A percentile compares a stretch with the other conserved stretches of the same genome.
These are phyloP conservation scores for Leptosphaerulina australis DNA, from an alignment of 2,329 filamentous ascomycete species.

Conservation along the genomic window DNA sequence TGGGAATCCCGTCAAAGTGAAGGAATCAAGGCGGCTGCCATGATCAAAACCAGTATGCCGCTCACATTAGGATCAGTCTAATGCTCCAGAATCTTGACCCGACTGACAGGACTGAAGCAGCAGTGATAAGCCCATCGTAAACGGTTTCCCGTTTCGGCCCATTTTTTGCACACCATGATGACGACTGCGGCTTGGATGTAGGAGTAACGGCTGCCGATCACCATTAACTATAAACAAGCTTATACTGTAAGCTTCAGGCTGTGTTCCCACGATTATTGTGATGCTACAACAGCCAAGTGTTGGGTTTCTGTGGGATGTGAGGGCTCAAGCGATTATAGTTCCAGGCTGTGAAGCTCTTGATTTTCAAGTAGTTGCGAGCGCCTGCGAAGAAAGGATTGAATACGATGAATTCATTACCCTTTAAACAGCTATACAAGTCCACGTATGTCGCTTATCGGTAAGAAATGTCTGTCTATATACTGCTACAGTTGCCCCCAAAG, in stretches of 20 bases:
- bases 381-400: not conserved
- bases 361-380: too few relatives aligned
- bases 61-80: too few relatives aligned
- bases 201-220: slow-evolving; percentile 5
- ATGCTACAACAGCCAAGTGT: not conserved
- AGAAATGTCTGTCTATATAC: slow-evolving; percentile 1
- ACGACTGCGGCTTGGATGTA: slow-evolving; percentile 9
- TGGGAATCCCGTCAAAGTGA: too few relatives aligned
- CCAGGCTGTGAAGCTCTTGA: not conserved
- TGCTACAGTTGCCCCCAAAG: not conserved
- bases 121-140: slow-evolving; percentile 2
- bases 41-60: too few relatives aligned
- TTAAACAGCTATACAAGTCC: slow-evolving; percentile 10
- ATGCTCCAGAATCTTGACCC: slow-evolving; percentile 2
- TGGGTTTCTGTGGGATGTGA: not conserved
- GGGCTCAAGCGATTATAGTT: not conserved
- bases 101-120: not conserved
- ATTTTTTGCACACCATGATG: slow-evolving; percentile 1
- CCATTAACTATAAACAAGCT: not conserved
- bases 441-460: slow-evolving; percentile 1
- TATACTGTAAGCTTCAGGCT: not conserved
- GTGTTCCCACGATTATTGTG: not conserved
- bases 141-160: slow-evolving; percentile 3
- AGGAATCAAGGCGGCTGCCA: too few relatives aligned
- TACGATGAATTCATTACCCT: slow-evolving; percentile 6